Conservation (phyloP, 106 monocot genomes). For the Narthecium ossifragum region DNA sequence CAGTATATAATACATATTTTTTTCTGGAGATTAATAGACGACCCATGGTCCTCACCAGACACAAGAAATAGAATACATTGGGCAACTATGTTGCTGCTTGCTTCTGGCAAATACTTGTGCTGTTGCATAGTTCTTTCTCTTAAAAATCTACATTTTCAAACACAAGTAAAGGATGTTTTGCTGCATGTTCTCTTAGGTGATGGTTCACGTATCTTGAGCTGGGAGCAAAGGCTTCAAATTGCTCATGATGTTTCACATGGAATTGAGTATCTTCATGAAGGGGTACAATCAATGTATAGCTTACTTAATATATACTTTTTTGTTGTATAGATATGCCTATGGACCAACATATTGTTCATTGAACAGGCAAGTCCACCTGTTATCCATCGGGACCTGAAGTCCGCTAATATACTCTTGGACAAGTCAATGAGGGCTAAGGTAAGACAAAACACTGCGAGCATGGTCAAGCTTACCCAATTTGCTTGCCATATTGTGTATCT, state of each 20-base stretch:
- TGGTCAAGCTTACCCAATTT: too few species aligned
- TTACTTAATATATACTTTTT: background rate
- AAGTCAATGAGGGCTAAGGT: slow-evolving; percentile 88
- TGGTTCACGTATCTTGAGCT: slow-evolving; percentile 43
- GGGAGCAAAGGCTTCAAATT: slow-evolving; percentile 91
- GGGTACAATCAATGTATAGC: slow-evolving; percentile 38
- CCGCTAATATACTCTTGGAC: slow-evolving; percentile 96
- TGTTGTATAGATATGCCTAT: background rate
- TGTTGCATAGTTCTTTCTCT: too few species aligned
- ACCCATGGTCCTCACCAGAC: too few species aligned
- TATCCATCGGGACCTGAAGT: slow-evolving; percentile 93
- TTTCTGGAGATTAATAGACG: too few species aligned
- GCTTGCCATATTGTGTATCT: too few species aligned
- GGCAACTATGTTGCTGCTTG: too few species aligned
- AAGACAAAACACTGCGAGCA: too few species aligned
- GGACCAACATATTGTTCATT: slow-evolving; percentile 2
- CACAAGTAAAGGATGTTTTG: background rate
- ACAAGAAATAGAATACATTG: too few species aligned
- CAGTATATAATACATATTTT: too few species aligned
- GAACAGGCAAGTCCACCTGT: slow-evolving; percentile 85
- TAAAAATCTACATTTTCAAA: too few species aligned
- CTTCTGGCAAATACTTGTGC: too few species aligned
- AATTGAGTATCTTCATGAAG: slow-evolving; percentile 97
- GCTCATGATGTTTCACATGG: slow-evolving; percentile 90
- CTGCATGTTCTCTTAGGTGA: slow-evolving; percentile 36